Conservation (phyloP, 139 green algal species). For the Chlorella sorokiniana region DNA sequence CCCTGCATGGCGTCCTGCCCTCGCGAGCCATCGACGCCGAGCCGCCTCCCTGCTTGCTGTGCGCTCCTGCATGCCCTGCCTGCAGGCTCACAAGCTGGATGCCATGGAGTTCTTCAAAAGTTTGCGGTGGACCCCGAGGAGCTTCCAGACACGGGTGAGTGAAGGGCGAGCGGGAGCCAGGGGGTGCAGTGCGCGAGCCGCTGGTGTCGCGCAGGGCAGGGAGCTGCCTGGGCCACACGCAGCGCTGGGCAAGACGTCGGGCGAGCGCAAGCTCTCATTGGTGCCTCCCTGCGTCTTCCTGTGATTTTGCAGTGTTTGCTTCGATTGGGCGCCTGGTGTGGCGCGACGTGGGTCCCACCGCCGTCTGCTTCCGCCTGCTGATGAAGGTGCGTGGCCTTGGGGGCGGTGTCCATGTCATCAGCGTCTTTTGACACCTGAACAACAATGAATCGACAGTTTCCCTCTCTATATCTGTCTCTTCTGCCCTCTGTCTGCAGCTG, state of each 20-base stretch:
- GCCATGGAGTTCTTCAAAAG: constrained; percentile 92
- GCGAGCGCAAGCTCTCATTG: no score
- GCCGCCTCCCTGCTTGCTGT: neutral
- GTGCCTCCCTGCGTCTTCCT: no score
- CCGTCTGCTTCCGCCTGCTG: constrained; percentile 82
- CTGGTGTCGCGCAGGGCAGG: neutral
- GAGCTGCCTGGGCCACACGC: no score
- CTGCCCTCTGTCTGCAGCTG: constrained; percentile 68
- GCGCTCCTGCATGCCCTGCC: neutral
- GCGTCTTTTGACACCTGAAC: no score
- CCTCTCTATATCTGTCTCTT: neutral
- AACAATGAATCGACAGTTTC: neutral
- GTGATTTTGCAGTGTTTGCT: constrained; percentile 40
- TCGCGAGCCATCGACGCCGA: no score
- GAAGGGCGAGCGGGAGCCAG: neutral
- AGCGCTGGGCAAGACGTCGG: no score
- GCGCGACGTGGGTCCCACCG: constrained; percentile 84
- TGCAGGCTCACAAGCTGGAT: constrained; percentile 78
- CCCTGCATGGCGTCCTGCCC: no score
- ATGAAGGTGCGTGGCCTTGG: constrained; percentile 72
- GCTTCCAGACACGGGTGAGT: constrained; percentile 76
- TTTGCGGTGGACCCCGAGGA: constrained; percentile 82
- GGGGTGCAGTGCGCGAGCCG: no score
- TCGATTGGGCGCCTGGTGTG: constrained; percentile 77
- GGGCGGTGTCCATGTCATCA: neutral